Base-by-base conservation (phyloP, 371 early-diverging fungal genomes). In the Circinella umbellata region DNA sequence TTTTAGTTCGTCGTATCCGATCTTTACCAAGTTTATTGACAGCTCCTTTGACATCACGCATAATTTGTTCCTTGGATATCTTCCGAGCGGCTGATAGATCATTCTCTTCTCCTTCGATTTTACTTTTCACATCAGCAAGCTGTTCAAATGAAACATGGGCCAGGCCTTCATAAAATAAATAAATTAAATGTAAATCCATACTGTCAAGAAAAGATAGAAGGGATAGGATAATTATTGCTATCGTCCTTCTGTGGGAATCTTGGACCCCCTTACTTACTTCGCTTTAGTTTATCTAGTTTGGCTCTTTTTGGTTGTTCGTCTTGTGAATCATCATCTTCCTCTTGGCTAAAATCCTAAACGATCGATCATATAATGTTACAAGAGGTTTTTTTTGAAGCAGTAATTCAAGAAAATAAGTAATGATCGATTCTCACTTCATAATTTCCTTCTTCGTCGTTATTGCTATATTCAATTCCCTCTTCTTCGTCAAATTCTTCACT, bases 111-210 rank as follows among this genome's bases (percentile, higher is more conserved):
- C 79, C 76, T 37, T 88, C 90, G 68, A 93, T 80, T 65, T 92
- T 91, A 70, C 83, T 80, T 77, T 93, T 90, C 20, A 93, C 88
- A 66, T 92, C 89, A 47, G 93, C 85, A 54, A 93, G 77, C 65
- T 93, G 88, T 71, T 89, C 92, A 73, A 95, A 93, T 11, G 94
- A 91, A n/a, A 94, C 90, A 64, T 91, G 90, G 3, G 93, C 90
- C 4, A 95, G 86, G 77, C 86, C 89, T 86, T 14, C 1, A 51
- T 48, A n/a, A 17, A 34, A 46, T 14, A 48, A 62, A 46, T 17
- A 17, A 51, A 17, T 61, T n/a, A 63, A 53, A 42, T 37, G n/a
- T 14, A 63, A 53, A 42, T 46, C 27, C 14, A 20, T 51, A 20
- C 36, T 3, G 49, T 62, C n/a, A 64, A 37, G 18, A 15, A 39